These are phyloP conservation scores for Podaxis carcinomalis DNA, from an alignment of 768 basidiomycete genomes.

Conservation along the genomic window DNA sequence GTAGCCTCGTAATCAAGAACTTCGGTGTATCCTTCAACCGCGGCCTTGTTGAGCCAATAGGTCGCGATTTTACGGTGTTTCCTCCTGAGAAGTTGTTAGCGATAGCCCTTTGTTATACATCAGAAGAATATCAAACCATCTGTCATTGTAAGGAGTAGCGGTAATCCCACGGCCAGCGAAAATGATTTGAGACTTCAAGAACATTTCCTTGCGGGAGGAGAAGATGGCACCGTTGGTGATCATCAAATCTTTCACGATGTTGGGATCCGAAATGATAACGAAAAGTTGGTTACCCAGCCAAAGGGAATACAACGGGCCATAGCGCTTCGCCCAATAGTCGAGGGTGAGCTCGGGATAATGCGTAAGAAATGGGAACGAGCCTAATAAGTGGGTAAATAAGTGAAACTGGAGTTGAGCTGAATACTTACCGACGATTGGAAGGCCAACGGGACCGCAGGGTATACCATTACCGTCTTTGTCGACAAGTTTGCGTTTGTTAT, in stretches of 20 bases:
- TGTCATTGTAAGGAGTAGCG: constrained; percentile 38
- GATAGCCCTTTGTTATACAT: neutral
- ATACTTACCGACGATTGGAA: constrained; percentile 8
- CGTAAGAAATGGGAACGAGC: constrained; percentile 35
- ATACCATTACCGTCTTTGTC: constrained; percentile 12
- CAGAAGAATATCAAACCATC: constrained; percentile 23
- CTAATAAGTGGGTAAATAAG: constrained; percentile 10
- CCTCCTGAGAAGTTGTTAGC: constrained; percentile 22
- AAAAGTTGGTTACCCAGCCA: constrained; percentile 46
- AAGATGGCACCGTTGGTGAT: constrained; percentile 42
- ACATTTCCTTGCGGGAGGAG: constrained; percentile 42
- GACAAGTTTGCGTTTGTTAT: neutral
- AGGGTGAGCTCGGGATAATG: constrained; percentile 39
- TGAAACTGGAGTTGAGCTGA: neutral
- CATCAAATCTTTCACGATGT: constrained; percentile 39
- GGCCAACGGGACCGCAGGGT: constrained; percentile 11
- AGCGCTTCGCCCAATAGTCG: constrained; percentile 37
- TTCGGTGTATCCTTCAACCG: constrained; percentile 30
- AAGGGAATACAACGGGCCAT: constrained; percentile 39
- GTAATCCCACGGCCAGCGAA: constrained; percentile 41
- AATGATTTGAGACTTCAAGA: constrained; percentile 41
- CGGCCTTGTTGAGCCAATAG: constrained; percentile 26
- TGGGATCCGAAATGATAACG: constrained; percentile 40
- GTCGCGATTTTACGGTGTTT: constrained; percentile 38
- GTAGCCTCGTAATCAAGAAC: constrained; percentile 36